These are phyloP conservation scores for Botrytis pseudocinerea DNA, from an alignment of 2,329 filamentous ascomycete species.

Conservation along the genomic window DNA sequence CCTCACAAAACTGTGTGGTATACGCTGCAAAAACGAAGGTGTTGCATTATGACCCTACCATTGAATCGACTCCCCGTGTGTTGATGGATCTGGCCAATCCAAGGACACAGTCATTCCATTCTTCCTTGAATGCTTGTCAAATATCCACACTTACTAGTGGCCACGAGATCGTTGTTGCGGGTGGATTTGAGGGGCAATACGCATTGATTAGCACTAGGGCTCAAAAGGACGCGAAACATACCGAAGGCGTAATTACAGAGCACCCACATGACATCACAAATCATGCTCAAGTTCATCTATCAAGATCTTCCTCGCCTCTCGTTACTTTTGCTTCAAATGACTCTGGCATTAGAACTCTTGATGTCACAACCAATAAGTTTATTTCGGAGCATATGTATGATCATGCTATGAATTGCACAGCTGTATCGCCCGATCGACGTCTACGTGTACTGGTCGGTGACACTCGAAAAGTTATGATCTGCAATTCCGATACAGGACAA, in stretches of 20 bases:
- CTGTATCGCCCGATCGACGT: constrained; percentile 69
- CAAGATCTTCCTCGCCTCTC: constrained; percentile 54
- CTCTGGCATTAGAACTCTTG: constrained; percentile 57
- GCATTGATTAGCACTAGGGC: constrained; percentile 41
- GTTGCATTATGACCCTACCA: constrained; percentile 52
- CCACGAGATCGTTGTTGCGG: constrained; percentile 43
- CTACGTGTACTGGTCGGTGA: constrained; percentile 75
- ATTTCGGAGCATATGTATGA: constrained; percentile 56
- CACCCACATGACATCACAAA: constrained; percentile 63
- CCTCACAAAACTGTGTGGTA: constrained; percentile 56
- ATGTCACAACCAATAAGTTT: constrained; percentile 60
- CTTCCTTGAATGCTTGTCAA: constrained; percentile 32
- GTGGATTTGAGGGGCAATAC: constrained; percentile 45
- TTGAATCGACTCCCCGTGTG: constrained; percentile 17
- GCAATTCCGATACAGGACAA: constrained; percentile 65
- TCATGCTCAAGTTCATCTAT: constrained; percentile 59
- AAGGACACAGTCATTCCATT: constrained; percentile 33
- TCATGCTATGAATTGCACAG: constrained; percentile 70
- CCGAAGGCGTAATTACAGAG: constrained; percentile 47
- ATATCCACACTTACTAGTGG: constrained; percentile 41
- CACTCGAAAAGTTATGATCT: constrained; percentile 62
- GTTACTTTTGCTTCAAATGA: constrained; percentile 67
- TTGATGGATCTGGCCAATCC: constrained; percentile 39
- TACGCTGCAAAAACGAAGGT: constrained; percentile 56
- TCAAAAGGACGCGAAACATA: constrained; percentile 37